Evolutionary conservation across 1,284 basidiomycete genomes (phyloP), one percentile per base, ranked within the genome.

Genomic region (Laetiporus sulphureus): DNA sequence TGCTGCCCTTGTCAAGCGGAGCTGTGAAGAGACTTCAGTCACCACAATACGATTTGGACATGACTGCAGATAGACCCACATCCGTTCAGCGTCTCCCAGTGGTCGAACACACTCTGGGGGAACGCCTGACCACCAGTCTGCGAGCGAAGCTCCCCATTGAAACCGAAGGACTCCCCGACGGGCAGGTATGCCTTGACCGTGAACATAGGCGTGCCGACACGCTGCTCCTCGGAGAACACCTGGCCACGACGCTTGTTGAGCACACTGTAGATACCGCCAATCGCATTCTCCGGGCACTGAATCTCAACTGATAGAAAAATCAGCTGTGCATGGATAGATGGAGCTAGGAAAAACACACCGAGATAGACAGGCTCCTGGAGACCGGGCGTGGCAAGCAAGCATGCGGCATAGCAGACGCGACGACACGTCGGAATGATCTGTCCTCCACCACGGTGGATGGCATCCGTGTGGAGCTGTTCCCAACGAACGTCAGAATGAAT

Each of bases 241-340:
- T 96, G 92, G 50, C 95, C 96, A 81, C 96, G 91, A 65, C 95
- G 91, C 75, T 87, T 93, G 84, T 97, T 99, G 70, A 99, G 72
- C 47, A 77, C 77, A 55, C 70, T 76, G 85, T 99, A 99, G 72
- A 99, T 94, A 77, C 96, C 96, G 68, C 96, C 96, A 58, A 99
- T 93, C 54, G 90, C 94, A 61, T 83, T 89, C 69, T 98, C 94
- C 46, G 96, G 96, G 72, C 92, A 95, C 69, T 98, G 95, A 59
- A 99, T 94, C 71, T 99, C 95, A 67, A 98, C 87, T 76, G 51
- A 7, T 36, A 15, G 27, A 20, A 2, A 6, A 5, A 13, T 8
- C 13, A 23, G 18, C 7, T 25, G 5, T 15, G 24, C 10, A 6
- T 5, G 10, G 23, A n/a, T 8, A 11, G n/a, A 6, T 15, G 21